These are phyloP conservation scores for Pythium sukuiense DNA, from an alignment of 352 stramenopile species.

Conservation along the genomic window DNA sequence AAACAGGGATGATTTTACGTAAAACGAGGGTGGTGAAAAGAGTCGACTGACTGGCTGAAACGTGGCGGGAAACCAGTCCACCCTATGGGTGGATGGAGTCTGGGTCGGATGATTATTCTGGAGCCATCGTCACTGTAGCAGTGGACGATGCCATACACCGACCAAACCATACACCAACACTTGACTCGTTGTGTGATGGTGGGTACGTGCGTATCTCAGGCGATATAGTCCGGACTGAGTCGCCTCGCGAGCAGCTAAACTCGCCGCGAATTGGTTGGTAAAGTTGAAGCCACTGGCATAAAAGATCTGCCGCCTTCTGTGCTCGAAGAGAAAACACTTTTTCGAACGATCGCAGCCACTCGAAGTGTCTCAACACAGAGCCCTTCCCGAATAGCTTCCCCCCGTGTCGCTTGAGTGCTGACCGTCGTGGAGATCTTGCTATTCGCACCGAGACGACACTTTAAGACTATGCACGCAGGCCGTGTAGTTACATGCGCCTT, in stretches of 20 bases:
- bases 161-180: no score
- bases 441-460: not conserved
- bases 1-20: not conserved
- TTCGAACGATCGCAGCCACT: not conserved
- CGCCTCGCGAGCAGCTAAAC: not conserved
- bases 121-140: not conserved
- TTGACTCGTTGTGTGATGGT: not conserved
- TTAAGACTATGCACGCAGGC: no score
- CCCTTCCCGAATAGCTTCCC: not conserved
- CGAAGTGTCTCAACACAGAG: not conserved
- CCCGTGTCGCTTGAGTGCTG: not conserved
- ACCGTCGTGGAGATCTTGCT: no score
- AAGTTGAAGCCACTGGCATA: conserved; percentile 1
- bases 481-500: no score
- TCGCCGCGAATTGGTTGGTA: not conserved
- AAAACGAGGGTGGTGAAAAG: not conserved
- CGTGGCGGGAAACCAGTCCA: not conserved
- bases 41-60: not conserved
- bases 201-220: conserved; percentile 1
- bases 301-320: not conserved
- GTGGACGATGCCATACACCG: not conserved
- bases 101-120: not conserved
- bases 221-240: conserved; percentile 1
- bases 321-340: not conserved
- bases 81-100: not conserved